A percentile compares a stretch with the other conserved stretches of the same genome.
These are phyloP conservation scores for Neurospora tetrasperma DNA, from an alignment of 495 filamentous ascomycete species.

Conservation along the genomic window DNA sequence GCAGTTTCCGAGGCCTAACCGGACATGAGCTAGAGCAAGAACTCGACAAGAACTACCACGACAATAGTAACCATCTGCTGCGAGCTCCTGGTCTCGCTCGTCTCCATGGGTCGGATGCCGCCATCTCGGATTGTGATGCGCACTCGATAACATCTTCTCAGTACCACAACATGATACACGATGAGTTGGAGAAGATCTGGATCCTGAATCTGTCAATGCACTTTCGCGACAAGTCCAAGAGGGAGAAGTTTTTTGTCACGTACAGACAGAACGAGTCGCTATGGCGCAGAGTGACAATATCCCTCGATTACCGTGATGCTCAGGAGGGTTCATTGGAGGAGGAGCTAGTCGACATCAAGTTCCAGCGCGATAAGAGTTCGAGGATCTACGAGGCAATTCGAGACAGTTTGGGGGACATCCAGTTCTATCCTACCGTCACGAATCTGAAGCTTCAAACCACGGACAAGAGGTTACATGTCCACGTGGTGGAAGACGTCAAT, in stretches of 20 bases:
- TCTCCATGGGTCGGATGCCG: constrained; percentile 7
- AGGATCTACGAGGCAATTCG: constrained; percentile 94
- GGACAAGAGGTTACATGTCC: constrained; percentile 84
- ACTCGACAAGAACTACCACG: constrained; percentile 5
- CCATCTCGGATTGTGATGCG: constrained; percentile 22
- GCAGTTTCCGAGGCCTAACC: constrained; percentile 7
- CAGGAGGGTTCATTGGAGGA: constrained; percentile 73
- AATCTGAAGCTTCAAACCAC: constrained; percentile 91
- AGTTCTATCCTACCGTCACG: constrained; percentile 92
- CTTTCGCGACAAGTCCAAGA: constrained; percentile 86
- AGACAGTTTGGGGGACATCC: constrained; percentile 80
- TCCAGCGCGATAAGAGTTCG: constrained; percentile 88
- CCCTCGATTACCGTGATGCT: constrained; percentile 82
- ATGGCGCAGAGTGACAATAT: constrained; percentile 86
- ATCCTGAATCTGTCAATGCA: constrained; percentile 98
- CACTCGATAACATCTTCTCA: constrained; percentile 41
- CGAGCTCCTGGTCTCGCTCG: neutral
- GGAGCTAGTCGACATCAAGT: constrained; percentile 66
- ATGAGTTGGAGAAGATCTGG: constrained; percentile 83
- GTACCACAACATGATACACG: constrained; percentile 52
- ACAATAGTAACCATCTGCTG: neutral
- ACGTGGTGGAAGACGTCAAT: constrained; percentile 96
- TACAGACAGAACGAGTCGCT: constrained; percentile 65
- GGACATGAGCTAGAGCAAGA: constrained; percentile 8
- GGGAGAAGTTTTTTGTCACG: constrained; percentile 98